Base-by-base conservation (phyloP, 768 basidiomycete species). In the Scleroderma bovista region DNA sequence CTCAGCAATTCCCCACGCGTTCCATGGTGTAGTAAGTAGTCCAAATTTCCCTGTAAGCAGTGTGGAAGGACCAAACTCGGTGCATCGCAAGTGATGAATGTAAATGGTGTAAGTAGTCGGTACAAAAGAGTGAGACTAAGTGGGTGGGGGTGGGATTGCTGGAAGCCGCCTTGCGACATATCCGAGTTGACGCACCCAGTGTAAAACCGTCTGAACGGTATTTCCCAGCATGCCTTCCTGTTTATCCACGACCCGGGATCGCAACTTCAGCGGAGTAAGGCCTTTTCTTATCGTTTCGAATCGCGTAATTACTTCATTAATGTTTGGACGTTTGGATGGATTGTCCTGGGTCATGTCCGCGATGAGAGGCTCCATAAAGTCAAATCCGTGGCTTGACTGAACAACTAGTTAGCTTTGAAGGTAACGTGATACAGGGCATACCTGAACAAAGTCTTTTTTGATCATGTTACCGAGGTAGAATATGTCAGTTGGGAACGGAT, bases 261-360 rank as follows among this genome's bases (percentile, higher is more conserved):
- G 63, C 6, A 70, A 46, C 40, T 60, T 64, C 56, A 54, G 55
- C 2, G 4, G 39, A 19, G 55, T 58, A 11, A 71, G 57, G 4
- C 46, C 22, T 10, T 47, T 44, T 6, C 46, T n/a, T 17, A 68
- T 58, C 2, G 6, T 41, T 2, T 53, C 47, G 41, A 73, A 70
- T 0, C 65, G 63, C 0, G 36, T 6, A 0, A 72, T 61, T 13
- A 71, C 70, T 38, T 68, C 57, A 8, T 69, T 60, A 46, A 73
- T 73, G 0, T 57, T 69, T 1, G 72, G 72, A n/a, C 73, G 64
- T 44, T 69, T 62, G 0, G 51, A 20, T 0, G 72, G 72, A 29
- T 74, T 68, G 2, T 58, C 51, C 10, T 68, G 64, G 1, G 66
- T 57, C 75, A 77, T 75, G 9, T 68, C 70, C 1, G 53, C 42